Evolutionary conservation across 352 stramenopile genomes (phyloP), one percentile per base, ranked within the genome.

Genomic region (Pythium folliculosum): DNA sequence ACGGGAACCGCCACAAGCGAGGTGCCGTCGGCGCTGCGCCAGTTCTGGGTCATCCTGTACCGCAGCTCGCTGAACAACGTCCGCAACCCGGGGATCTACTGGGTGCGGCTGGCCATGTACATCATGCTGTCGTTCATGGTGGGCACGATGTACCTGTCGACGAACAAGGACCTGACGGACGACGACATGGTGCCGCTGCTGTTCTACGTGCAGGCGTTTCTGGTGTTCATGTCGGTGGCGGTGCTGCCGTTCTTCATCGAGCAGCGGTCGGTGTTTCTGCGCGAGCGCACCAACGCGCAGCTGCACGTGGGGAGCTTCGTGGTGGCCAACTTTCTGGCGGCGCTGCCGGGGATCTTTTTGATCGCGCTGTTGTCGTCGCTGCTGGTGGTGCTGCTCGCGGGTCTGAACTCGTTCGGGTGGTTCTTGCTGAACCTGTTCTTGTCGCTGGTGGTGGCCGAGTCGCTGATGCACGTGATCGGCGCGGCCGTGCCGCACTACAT

Each of bases 181-280:
- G 65, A 82, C 9, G 79, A 87, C 47, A 52, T 78, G 23, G 68
- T 85, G 13, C 71, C 77, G 37, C 35, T 96, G 55, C 63, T 97
- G 8, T 97, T 95, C 66, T 97, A 91, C 78, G 77, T 93, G 32
- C 82, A 91, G 27, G 86, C 88, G 71, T 32, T 32, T 5, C 27
- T 32, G 3, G 27, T 32, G 27, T 32, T 32, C 27, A 96, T 97
- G 91, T 90, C 78, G 55, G 81, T 96, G 40, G 88, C 89, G 3
- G 85, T 91, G 4, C 70, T 97, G 19, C 89, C 91, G 3, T 95
- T 2, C 27, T 32, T 32, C 27, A 32, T 32, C 27, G 27, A 32
- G 27, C 27, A 32, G 27, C 27, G 27, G 3, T 2, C 27, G 3
- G 27, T 32, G 27, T 32, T 32, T 5, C 27, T 6, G 27, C 27